Conservation (phyloP, 2,329 filamentous ascomycete species). For the Tolypocladium inflatum region DNA sequence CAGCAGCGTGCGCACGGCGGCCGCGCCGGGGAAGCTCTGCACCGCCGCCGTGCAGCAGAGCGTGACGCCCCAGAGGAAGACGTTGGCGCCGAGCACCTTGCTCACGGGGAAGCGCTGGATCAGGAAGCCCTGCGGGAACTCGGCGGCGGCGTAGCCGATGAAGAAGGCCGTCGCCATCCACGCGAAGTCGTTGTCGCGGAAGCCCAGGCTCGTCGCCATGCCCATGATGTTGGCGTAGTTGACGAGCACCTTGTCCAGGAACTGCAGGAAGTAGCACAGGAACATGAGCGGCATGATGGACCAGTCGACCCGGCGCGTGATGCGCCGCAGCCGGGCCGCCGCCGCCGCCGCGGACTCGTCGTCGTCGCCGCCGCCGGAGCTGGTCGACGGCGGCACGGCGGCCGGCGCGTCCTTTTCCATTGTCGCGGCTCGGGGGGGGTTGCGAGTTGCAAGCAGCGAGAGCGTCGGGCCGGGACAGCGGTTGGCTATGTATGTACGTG, state of each 20-base stretch:
- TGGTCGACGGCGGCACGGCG: background rate
- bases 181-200: slow-evolving; percentile 20
- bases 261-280: slow-evolving; percentile 16
- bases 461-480: too few species aligned
- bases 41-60: slow-evolving; percentile 33
- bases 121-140: slow-evolving; percentile 18
- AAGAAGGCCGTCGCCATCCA: slow-evolving; percentile 22
- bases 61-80: slow-evolving; percentile 24
- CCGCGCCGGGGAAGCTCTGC: slow-evolving; percentile 29
- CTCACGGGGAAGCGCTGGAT: slow-evolving; percentile 23
- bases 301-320: slow-evolving; percentile 15
- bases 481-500: too few species aligned
- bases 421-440: background rate
- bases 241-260: slow-evolving; percentile 17
- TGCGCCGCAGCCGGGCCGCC: slow-evolving; percentile 2
- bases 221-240: slow-evolving; percentile 21
- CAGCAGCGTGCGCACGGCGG: slow-evolving; percentile 32
- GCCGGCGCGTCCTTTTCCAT: background rate
- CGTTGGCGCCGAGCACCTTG: slow-evolving; percentile 22
- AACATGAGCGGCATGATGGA: slow-evolving; percentile 16
- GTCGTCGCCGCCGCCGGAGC: background rate
- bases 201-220: slow-evolving; percentile 16
- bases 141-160: slow-evolving; percentile 17
- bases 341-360: background rate
- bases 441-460: too few species aligned